Base-by-base conservation (phyloP, 2,329 filamentous ascomycete species). In the Pseudocercospora fuligena region DNA sequence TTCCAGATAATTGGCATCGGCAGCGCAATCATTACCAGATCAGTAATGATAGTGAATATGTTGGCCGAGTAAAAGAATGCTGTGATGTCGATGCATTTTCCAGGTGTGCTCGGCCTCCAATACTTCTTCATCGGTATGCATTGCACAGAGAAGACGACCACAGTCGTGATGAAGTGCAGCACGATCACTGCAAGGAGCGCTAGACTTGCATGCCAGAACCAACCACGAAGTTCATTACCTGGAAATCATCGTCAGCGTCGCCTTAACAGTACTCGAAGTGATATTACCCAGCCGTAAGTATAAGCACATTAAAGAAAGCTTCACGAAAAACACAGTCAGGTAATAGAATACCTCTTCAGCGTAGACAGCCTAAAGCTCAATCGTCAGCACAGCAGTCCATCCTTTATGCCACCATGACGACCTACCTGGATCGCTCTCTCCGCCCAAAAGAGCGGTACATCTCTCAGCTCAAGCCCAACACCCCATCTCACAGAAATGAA, bases 281-380 rank as follows among this genome's bases (percentile, higher is more conserved):
- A 53, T 29, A 7, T 73, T 72, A 27, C 75, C 75, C n/a, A 81
- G 75, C 33, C 78, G 77, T 29, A 77, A 69, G 67, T 81, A 81
- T 71, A 81, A 76, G 63, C 79, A 70, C 7, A 81, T 74, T 7
- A 81, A 73, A 0, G 78, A 79, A 49, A 80, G 73, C 70, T 81
- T 80, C 66, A 81, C 74, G 54, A 75, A 77, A 75, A 79, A 80
- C 63, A 81, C 79, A 61, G 78, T 79, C 51, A 73, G 64, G 66
- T 80, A 79, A 70, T 81, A 81, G 69, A 80, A 79, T 21, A 76
- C 66, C 69, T 77, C 72, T 72, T 73, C 67, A 5, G 66, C 66
- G 49, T 74, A 73, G 47, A 75, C 68, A 11, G 72, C 67, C 73
- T 74, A 19, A 43, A 43, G 60, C 23, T 8, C 27, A 23, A 16